A percentile compares a stretch with the other conserved stretches of the same genome.
These are phyloP conservation scores for Spathaspora hagerdaliae DNA, from an alignment of 805 yeast species.

Conservation along the genomic window DNA sequence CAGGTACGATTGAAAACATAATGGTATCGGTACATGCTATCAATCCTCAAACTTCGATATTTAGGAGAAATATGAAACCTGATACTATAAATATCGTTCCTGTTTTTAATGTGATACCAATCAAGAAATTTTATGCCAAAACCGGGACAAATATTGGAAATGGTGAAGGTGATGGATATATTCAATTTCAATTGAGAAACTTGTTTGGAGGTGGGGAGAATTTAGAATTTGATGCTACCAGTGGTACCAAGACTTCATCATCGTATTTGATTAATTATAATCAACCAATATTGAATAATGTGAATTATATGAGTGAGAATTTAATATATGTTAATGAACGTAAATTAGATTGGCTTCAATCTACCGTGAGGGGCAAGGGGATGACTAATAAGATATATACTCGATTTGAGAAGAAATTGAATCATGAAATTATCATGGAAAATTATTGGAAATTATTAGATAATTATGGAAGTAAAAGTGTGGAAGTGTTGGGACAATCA, in stretches of 20 bases:
- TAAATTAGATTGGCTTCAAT: conserved; percentile 45
- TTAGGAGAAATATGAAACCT: not conserved
- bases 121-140: conserved; percentile 71
- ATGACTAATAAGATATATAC: conserved; percentile 38
- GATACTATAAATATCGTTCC: conserved; percentile 28
- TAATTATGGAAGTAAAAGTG: conserved; percentile 25
- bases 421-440: conserved; percentile 50
- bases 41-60: conserved; percentile 4
- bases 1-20: conserved; percentile 42
- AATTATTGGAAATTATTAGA: conserved; percentile 36
- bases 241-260: conserved; percentile 48
- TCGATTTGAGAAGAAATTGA: conserved; percentile 22
- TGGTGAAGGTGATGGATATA: conserved; percentile 94
- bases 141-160: conserved; percentile 96
- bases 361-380: conserved; percentile 43
- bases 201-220: conserved; percentile 57
- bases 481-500: conserved; percentile 33
- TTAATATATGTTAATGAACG: conserved; percentile 40
- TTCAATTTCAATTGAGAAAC: conserved; percentile 60
- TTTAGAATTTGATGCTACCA: conserved; percentile 46
- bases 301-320: conserved; percentile 38
- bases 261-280: conserved; percentile 46
- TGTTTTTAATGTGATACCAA: conserved; percentile 43
- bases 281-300: conserved; percentile 42
- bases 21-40: conserved; percentile 25